These are phyloP conservation scores for Cytospora leucostoma DNA, from an alignment of 2,329 filamentous ascomycete species.

Conservation along the genomic window DNA sequence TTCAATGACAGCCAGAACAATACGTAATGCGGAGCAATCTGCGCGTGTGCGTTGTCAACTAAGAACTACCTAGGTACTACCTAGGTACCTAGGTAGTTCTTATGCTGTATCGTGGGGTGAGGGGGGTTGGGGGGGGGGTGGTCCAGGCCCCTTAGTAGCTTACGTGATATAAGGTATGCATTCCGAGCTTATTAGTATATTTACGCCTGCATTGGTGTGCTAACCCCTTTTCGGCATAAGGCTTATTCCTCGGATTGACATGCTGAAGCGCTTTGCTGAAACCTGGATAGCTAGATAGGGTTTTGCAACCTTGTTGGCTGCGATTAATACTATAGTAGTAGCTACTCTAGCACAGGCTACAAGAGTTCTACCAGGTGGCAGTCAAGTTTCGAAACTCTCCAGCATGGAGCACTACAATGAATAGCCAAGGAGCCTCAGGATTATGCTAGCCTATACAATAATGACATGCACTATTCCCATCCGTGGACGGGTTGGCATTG, in stretches of 20 bases:
- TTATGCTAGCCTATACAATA: neutral
- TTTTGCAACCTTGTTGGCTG: too few relatives aligned
- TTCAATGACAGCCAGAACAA: too few relatives aligned
- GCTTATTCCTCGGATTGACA: neutral
- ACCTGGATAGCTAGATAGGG: too few relatives aligned
- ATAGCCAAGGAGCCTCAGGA: neutral
- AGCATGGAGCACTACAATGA: neutral
- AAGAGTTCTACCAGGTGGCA: neutral
- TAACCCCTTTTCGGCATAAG: neutral
- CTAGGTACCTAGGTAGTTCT: too few relatives aligned
- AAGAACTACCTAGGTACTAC: too few relatives aligned
- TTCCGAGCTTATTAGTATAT: conserved; percentile 12
- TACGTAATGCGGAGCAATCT: too few relatives aligned
- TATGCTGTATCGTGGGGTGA: too few relatives aligned
- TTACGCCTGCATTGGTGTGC: neutral
- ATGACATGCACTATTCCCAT: neutral
- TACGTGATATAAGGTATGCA: neutral
- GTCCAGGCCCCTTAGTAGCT: too few relatives aligned
- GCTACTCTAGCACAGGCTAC: neutral
- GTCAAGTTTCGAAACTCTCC: neutral
- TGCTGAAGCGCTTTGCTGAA: neutral
- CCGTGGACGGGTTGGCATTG: neutral
- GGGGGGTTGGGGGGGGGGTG: too few relatives aligned
- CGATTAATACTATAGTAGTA: neutral
- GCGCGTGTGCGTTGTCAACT: too few relatives aligned